Base-by-base conservation (phyloP, 768 basidiomycete species). In the Flagelloscypha sp. region DNA sequence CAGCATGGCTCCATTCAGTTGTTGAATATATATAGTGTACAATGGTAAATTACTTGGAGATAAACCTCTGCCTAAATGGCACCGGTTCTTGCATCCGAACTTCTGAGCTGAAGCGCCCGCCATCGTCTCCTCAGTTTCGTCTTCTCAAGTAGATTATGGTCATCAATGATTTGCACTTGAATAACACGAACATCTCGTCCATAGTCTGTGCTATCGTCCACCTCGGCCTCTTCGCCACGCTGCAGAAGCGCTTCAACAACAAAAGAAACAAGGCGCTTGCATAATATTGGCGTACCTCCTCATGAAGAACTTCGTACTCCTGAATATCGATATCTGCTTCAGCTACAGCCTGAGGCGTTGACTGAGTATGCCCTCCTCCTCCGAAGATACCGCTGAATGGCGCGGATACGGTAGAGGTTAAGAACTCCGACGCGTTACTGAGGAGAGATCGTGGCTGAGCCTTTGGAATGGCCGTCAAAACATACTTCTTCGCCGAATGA, bases 241-340 rank as follows among this genome's bases (percentile, higher is more conserved):
- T n/a, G n/a, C n/a, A n/a, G n/a, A n/a, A n/a, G n/a, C n/a, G n/a
- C n/a, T n/a, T n/a, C n/a, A n/a, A n/a, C n/a, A n/a, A n/a, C n/a
- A n/a, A n/a, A n/a, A n/a, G n/a, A n/a, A n/a, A n/a, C n/a, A n/a
- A n/a, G n/a, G n/a, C n/a, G n/a, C n/a, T n/a, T n/a, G n/a, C n/a
- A n/a, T n/a, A n/a, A n/a, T n/a, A n/a, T n/a, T n/a, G n/a, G n/a
- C n/a, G n/a, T n/a, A n/a, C n/a, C n/a, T 90, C 86, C 44, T 79
- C 76, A 40, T 89, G 85, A 35, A 85, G 51, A 12, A 87, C 68
- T 45, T 90, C 86, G 38, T 86, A 75, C 48, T 88, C 85, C 28
- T 66, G 58, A 42, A 90, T 50, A 46, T 89, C 86, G 37, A 86
- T 79, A 41, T 72, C 69, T 22, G 70, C 72, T 40, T 65, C 62